phyloP scores from a whole-genome alignment of 73 alveolate genomes.

The Paramecium pentaurelia region DNA sequence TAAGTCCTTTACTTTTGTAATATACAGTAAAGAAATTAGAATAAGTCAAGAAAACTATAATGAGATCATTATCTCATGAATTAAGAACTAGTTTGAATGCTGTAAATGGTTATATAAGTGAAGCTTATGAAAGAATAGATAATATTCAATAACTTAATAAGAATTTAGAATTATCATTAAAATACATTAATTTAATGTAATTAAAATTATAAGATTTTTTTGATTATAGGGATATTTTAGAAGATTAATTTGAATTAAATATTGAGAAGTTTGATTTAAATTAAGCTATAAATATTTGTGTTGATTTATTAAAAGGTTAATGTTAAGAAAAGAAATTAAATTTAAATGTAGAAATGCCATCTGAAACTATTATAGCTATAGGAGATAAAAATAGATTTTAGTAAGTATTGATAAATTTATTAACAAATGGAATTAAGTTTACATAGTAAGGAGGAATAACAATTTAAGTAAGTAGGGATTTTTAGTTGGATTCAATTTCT shows the following conservation, averaged over 20 bases:
- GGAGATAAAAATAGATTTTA: neutral
- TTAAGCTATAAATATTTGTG: neutral
- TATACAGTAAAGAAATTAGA: constrained; percentile 9
- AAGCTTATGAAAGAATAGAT: neutral
- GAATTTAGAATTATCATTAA: neutral
- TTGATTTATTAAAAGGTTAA: neutral
- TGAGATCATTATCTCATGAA: constrained; percentile 38
- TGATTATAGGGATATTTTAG: constrained; percentile 27
- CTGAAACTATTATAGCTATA: neutral
- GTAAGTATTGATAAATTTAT: neutral
- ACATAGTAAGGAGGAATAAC: constrained; percentile 17
- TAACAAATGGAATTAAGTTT: neutral
- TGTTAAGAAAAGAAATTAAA: neutral
- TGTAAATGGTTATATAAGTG: neutral
- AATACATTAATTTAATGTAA: neutral
- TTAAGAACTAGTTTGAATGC: constrained; percentile 22
- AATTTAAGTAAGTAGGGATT: neutral
- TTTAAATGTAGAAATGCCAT: neutral
- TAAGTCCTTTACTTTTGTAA: neutral
- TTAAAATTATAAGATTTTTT: constrained; percentile 32
- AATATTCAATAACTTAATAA: neutral
- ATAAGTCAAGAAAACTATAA: constrained; percentile 17
- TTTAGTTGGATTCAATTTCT: neutral
- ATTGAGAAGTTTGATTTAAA: neutral
- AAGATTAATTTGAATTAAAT: neutral